These are phyloP conservation scores for Miscanthus lutarioriparius DNA, from an alignment of 176 grass and related monocot species.

Conservation along the genomic window DNA sequence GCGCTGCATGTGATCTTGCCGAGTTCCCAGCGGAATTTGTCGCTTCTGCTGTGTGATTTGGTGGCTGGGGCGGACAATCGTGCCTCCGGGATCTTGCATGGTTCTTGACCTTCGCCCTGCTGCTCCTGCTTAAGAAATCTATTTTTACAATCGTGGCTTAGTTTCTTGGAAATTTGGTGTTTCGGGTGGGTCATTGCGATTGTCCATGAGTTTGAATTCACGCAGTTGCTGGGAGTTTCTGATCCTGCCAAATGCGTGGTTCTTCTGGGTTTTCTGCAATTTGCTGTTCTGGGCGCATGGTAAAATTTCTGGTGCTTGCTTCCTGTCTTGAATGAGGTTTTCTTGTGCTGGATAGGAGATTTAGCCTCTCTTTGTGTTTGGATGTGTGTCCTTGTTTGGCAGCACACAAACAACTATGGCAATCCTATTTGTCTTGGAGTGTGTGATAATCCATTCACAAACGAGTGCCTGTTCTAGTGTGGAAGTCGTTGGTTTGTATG, in stretches of 20 bases:
- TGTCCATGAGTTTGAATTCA: too few species aligned
- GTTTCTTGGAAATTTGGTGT: slow-evolving; percentile 25
- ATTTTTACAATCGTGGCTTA: not conserved
- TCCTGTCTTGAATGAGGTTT: slow-evolving; percentile 12
- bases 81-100: slow-evolving; percentile 1
- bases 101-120: not conserved
- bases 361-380: too few species aligned
- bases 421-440: not conserved
- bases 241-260: too few species aligned
- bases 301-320: slow-evolving; percentile 2
- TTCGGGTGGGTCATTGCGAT: not conserved
- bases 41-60: not conserved
- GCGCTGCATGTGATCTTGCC: slow-evolving; percentile 4
- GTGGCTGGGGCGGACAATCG: not conserved
- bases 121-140: not conserved
- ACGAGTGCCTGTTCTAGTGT: not conserved
- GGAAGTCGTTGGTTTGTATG: not conserved
- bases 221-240: too few species aligned
- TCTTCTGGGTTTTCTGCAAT: too few species aligned
- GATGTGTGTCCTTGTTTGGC: too few species aligned
- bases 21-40: slow-evolving; percentile 25
- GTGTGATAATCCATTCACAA: not conserved
- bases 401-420: too few species aligned
- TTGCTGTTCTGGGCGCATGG: too few species aligned
- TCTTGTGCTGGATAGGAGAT: not conserved